Conservation (phyloP, 1,139 yeast genomes). For the Diutina sp. region DNA sequence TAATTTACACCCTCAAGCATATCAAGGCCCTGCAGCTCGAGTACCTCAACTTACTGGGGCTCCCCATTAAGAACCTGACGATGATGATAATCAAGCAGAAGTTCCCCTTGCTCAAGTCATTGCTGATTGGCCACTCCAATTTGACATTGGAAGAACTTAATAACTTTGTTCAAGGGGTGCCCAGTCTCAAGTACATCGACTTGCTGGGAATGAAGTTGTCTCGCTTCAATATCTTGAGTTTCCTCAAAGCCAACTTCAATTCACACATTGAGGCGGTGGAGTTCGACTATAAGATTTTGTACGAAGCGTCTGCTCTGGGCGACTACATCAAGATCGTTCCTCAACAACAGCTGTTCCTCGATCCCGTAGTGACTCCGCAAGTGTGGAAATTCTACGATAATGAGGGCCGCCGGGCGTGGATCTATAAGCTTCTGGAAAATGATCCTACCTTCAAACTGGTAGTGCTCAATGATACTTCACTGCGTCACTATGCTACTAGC, state of each 20-base stretch:
- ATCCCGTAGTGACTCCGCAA: constrained; percentile 12
- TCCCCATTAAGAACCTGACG: constrained; percentile 46
- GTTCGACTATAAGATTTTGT: constrained; percentile 26
- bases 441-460: constrained; percentile 23
- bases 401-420: constrained; percentile 78
- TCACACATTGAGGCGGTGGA: constrained; percentile 24
- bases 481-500: constrained; percentile 5
- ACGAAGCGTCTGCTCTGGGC: constrained; percentile 25
- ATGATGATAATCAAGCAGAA: constrained; percentile 41
- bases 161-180: neutral
- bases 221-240: constrained; percentile 13
- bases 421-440: constrained; percentile 36
- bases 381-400: constrained; percentile 44
- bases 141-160: constrained; percentile 11
- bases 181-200: neutral
- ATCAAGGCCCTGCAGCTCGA: constrained; percentile 37
- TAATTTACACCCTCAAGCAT: constrained; percentile 42
- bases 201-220: neutral
- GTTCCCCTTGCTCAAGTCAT: constrained; percentile 44
- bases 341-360: constrained; percentile 11
- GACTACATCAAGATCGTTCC: constrained; percentile 21
- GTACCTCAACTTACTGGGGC: constrained; percentile 63
- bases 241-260: constrained; percentile 23
- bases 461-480: constrained; percentile 9
- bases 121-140: constrained; percentile 48